phyloP scores from a whole-genome alignment of 2,329 filamentous ascomycete species.

The Pseudogymnoascus sp. region DNA sequence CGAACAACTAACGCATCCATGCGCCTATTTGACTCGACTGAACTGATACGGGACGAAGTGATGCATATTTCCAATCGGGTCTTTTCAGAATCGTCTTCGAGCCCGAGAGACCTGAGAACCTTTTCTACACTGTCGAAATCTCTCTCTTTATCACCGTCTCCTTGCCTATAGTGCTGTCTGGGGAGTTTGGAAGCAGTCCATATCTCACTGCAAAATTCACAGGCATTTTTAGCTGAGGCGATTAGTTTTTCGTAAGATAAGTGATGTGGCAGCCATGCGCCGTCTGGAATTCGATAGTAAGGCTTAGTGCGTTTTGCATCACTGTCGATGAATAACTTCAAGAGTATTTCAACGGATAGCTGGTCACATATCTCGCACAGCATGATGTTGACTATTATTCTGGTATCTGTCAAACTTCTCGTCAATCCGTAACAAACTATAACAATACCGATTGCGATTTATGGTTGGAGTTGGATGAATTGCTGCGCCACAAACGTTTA shows the following conservation, averaged over 20 bases:
- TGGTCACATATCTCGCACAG: not conserved
- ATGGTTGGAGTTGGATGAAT: not conserved
- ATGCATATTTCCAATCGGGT: not conserved
- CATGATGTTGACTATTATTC: not conserved
- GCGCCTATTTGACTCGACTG: not conserved
- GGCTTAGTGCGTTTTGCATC: not conserved
- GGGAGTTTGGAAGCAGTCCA: not conserved
- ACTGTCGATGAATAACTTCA: not conserved
- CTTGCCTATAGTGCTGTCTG: not conserved
- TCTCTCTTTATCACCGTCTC: not conserved
- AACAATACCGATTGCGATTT: not conserved
- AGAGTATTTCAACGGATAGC: not conserved
- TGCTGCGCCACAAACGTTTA: not conserved
- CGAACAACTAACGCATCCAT: not conserved
- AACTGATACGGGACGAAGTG: not conserved
- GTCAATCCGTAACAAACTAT: not conserved
- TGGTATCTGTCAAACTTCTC: not conserved
- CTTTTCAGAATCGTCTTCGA: not conserved
- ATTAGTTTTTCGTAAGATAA: not conserved
- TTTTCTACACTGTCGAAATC: not conserved
- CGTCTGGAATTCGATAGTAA: conserved; percentile 2
- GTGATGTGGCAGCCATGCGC: not conserved
- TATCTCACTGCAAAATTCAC: not conserved
- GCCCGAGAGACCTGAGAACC: not conserved
- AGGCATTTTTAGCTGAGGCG: not conserved